These are phyloP conservation scores for Hibiscus mutabilis DNA, from an alignment of 345 rosid genomes.

Conservation along the genomic window DNA sequence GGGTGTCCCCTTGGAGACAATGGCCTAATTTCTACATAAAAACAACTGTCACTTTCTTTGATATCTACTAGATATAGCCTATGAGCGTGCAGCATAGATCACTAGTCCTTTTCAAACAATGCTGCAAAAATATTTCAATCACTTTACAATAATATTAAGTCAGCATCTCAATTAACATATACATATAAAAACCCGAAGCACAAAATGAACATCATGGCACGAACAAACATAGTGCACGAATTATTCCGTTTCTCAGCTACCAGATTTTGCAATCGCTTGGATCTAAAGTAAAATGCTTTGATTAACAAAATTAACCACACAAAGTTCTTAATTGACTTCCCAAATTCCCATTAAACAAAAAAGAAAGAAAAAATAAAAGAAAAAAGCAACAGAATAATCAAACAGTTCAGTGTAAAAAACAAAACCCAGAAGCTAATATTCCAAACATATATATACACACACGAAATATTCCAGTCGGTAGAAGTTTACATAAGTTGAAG, in stretches of 20 bases:
- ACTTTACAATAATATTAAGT: too few species aligned
- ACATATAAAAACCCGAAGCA: neutral
- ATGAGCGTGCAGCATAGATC: neutral
- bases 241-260: neutral
- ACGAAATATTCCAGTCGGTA: neutral
- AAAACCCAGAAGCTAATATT: constrained; percentile 6
- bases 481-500: neutral
- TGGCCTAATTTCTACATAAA: neutral
- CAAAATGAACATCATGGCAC: too few species aligned
- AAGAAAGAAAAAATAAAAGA: neutral
- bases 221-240: neutral
- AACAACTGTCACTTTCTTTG: neutral
- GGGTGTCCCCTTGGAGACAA: neutral
- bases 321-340: constrained; percentile 32
- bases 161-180: neutral
- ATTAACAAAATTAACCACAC: neutral
- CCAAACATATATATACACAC: neutral
- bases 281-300: constrained; percentile 26
- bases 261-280: constrained; percentile 18
- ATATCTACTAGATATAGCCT: neutral
- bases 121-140: neutral
- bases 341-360: constrained; percentile 2
- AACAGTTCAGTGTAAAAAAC: neutral
- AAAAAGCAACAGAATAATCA: neutral
- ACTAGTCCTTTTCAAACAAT: constrained; percentile 1